Evolutionary conservation across 2,329 filamentous ascomycete species (phyloP), one percentile per base, ranked within the genome.

Genomic region (Tolypocladium sp.): DNA sequence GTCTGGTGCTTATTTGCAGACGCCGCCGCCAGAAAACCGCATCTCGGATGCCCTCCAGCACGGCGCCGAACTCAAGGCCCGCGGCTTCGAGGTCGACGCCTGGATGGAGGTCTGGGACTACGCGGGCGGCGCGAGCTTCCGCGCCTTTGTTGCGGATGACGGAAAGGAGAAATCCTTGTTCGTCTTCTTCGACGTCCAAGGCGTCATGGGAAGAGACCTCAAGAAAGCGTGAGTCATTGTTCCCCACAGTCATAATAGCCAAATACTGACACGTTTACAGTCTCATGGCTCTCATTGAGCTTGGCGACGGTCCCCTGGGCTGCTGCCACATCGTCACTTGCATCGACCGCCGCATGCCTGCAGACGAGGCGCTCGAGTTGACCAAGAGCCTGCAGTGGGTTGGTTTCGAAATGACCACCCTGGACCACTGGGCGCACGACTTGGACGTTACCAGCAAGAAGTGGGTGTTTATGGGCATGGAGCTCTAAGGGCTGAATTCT

Each of bases 351-450:
- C 78, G 79, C 53, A 84, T 88, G 63, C 80, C 84, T 44, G 74
- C 80, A 33, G 76, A 82, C 60, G 85, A 90, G 62, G 78, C 83
- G 60, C 84, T 87, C 65, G 79, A 86, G 60, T 79, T 93, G 65
- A 85, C 89, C 68, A 91, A 89, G 73, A 92, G 91, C 68, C 82
- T 97, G 57, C 90, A 92, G 71, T 97, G 92, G 92, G 92, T 95
- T 64, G 92, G 92, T 58, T 96, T 96, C 70, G 89, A 90, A 70
- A 82, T 93, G 65, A 86, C 85, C 56, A 93, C 90, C 30, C 80
- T 97, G 51, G 87, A 92, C 65, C 82, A 85, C 66, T 96, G 91
- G 88, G 82, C 84, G 20, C 76, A 79, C 53, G 79, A 80, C 44
- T 71, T 82, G 58, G 84, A 89, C 63, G 81, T 87, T 57, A 85